Percentiles rank a stretch among this genome's conserved stretches.
These are phyloP conservation scores for Pseudocercospora cruenta DNA, from an alignment of 2,329 filamentous ascomycete species.

Conservation along the genomic window DNA sequence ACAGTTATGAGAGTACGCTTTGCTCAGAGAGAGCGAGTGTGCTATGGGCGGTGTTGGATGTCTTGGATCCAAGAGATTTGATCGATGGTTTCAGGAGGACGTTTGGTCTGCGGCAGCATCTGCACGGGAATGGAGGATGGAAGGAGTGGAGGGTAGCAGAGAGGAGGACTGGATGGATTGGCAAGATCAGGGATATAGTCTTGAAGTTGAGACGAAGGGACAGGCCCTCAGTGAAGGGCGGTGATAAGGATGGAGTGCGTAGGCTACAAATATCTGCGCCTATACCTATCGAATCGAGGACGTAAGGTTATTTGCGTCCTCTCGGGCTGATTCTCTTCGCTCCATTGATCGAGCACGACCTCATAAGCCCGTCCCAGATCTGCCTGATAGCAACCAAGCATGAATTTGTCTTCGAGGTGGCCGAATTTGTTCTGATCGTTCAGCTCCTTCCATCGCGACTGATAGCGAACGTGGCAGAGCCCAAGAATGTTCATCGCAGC, in stretches of 20 bases:
- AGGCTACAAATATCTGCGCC: not conserved
- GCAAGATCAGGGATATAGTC: not conserved
- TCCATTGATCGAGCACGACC: not conserved
- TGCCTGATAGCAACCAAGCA: not conserved
- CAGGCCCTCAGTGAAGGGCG: not conserved
- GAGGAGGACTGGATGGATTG: not conserved
- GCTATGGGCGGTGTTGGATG: not conserved
- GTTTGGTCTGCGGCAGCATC: not conserved
- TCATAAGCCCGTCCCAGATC: not conserved
- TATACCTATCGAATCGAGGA: not conserved
- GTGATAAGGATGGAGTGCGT: not conserved
- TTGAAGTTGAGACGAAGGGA: not conserved
- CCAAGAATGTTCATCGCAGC: not conserved
- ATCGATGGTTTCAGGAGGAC: not conserved
- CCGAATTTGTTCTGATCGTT: not conserved
- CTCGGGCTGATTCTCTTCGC: not conserved
- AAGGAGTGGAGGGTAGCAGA: not conserved
- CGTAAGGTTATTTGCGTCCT: not conserved
- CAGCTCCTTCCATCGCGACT: not conserved
- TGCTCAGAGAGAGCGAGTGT: not conserved
- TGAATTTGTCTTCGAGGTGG: not conserved
- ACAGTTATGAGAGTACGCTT: not conserved
- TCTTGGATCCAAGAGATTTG: not conserved
- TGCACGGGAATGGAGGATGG: not conserved
- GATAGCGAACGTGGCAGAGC: not conserved